Evolutionary conservation across 148 eudicot genomes (phyloP).

Genomic region (Rhododendron henanense): DNA sequence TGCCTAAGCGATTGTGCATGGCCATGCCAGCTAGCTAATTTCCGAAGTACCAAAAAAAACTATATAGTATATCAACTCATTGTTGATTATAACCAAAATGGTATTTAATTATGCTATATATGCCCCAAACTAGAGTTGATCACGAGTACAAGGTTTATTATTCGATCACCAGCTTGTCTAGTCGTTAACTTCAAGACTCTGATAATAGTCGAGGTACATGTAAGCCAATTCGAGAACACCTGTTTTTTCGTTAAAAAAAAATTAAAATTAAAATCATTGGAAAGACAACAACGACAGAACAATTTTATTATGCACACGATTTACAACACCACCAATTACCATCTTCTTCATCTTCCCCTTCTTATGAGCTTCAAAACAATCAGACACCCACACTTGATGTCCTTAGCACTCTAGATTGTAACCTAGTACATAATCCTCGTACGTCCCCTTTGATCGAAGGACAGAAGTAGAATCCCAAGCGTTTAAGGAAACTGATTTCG

Average conservation of each 20-base stretch:
- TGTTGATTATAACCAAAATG: neutral
- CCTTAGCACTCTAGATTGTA: conserved; percentile 20
- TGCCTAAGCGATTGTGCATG: no score
- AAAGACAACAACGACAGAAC: conserved; percentile 11
- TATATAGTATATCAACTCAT: neutral
- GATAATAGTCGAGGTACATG: neutral
- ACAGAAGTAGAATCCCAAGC: conserved; percentile 33
- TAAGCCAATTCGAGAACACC: neutral
- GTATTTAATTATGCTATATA: neutral
- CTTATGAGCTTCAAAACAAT: conserved; percentile 10
- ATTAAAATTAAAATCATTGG: neutral
- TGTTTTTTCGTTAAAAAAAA: neutral
- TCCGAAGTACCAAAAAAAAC: no score
- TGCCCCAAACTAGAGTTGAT: neutral
- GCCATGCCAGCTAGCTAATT: no score
- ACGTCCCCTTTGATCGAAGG: conserved; percentile 27
- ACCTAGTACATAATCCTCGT: conserved; percentile 28
- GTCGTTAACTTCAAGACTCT: neutral
- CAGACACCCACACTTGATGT: neutral
- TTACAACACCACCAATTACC: neutral
- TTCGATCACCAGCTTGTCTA: neutral
- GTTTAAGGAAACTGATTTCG: conserved; percentile 31
- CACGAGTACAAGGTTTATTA: neutral
- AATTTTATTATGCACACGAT: conserved; percentile 21
- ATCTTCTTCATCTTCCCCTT: conserved; percentile 7